A percentile compares a stretch with the other conserved stretches of the same genome.
These are phyloP conservation scores for Pseudopyricularia cyperi DNA, from an alignment of 2,329 filamentous ascomycete species.

Conservation along the genomic window DNA sequence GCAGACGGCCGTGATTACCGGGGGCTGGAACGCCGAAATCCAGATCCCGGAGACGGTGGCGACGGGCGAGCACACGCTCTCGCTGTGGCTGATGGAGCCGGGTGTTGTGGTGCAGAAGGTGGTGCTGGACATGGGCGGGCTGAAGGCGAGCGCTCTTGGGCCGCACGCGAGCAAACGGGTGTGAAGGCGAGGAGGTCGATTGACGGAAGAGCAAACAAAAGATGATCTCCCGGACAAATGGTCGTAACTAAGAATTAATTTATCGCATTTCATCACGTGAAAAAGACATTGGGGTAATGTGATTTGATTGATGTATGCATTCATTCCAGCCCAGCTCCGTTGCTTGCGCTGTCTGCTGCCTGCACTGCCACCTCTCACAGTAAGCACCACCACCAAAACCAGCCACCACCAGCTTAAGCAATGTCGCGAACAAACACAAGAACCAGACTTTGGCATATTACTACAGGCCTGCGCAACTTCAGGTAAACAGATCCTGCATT, in stretches of 20 bases:
- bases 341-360: no score
- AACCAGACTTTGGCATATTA: not conserved
- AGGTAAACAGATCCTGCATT: not conserved
- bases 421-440: not conserved
- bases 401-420: not conserved
- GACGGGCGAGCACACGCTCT: constrained; percentile 13
- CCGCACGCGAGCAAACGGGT: constrained; percentile 13
- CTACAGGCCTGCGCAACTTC: not conserved
- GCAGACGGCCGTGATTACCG: constrained; percentile 13
- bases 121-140: constrained; percentile 16
- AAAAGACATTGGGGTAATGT: no score
- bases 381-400: not conserved
- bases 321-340: no score
- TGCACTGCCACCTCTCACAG: no score
- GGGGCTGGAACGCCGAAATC: constrained; percentile 12
- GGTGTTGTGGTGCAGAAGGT: constrained; percentile 19
- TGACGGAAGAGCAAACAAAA: no score
- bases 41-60: constrained; percentile 8
- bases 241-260: no score
- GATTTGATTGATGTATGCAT: no score
- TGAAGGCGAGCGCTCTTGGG: constrained; percentile 15
- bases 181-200: no score
- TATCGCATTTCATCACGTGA: no score
- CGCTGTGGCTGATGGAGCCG: constrained; percentile 15
- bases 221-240: no score